A percentile compares a stretch with the other conserved stretches of the same genome.
Conservation (phyloP, 148 eudicot genomes). For the Rhododendron simsii region DNA sequence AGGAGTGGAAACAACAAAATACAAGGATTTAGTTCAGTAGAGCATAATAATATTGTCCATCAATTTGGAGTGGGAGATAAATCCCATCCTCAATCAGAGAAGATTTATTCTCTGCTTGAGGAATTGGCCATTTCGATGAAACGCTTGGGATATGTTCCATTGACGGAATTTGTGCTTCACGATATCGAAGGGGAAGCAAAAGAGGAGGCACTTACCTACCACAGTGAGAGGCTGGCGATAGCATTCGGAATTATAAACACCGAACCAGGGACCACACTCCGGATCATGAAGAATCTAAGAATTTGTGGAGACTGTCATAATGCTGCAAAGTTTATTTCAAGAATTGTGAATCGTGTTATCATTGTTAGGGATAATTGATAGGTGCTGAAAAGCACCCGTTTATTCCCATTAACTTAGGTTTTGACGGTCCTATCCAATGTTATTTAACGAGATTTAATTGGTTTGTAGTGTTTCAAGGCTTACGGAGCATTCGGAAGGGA, state of each 20-base stretch:
- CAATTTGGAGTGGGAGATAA: slow-evolving; percentile 16
- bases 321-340: slow-evolving; percentile 5
- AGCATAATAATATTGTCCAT: slow-evolving; percentile 7
- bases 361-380: slow-evolving; percentile 13
- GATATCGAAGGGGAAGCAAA: slow-evolving; percentile 15
- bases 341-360: slow-evolving; percentile 7
- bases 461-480: no score
- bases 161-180: slow-evolving; percentile 16
- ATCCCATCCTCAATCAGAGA: slow-evolving; percentile 11
- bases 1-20: not conserved
- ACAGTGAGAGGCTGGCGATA: slow-evolving; percentile 18
- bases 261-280: slow-evolving; percentile 9
- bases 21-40: slow-evolving; percentile 13
- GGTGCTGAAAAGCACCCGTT: no score
- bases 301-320: slow-evolving; percentile 13
- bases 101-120: slow-evolving; percentile 12
- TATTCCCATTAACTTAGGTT: no score
- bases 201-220: slow-evolving; percentile 15
- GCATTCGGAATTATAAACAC: slow-evolving; percentile 14
- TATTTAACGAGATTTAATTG: no score
- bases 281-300: slow-evolving; percentile 17
- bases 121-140: slow-evolving; percentile 6
- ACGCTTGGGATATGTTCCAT: slow-evolving; percentile 12
- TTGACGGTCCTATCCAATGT: no score
- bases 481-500: no score